Evolutionary conservation across 345 rosid species (phyloP).

Genomic region (Punica granatum): DNA sequence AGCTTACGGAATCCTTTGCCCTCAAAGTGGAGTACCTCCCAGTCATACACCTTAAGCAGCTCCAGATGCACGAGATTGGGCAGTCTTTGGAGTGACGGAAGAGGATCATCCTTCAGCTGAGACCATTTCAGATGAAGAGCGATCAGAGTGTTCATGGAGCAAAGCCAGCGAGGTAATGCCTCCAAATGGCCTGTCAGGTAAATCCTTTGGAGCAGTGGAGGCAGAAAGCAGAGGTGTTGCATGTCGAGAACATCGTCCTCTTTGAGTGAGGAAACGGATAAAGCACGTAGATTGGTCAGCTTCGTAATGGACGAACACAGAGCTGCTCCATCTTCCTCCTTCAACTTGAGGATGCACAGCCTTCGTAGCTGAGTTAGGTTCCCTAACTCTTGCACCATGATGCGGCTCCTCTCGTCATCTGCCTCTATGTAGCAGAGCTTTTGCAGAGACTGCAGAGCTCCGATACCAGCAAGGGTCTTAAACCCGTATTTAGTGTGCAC

Average conservation of each 20-base stretch:
- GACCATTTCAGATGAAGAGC: conserved; percentile 15
- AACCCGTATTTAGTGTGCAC: conserved; percentile 10
- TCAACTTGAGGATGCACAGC: conserved; percentile 21
- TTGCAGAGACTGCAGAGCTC: conserved; percentile 13
- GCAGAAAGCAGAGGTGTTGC: conserved; percentile 17
- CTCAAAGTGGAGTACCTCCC: conserved; percentile 13
- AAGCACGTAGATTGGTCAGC: conserved; percentile 11
- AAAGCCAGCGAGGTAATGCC: conserved; percentile 22
- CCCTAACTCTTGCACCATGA: conserved; percentile 15
- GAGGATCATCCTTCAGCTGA: conserved; percentile 19
- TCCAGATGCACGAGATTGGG: conserved; percentile 29
- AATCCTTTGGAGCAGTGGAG: conserved; percentile 23
- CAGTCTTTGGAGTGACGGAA: conserved; percentile 17
- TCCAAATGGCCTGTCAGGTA: conserved; percentile 25
- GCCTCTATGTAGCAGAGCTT: conserved; percentile 23
- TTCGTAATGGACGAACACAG: conserved; percentile 17
- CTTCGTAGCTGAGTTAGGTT: conserved; percentile 17
- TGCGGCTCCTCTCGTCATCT: not conserved
- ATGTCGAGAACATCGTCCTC: conserved; percentile 20
- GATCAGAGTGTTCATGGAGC: conserved; percentile 13
- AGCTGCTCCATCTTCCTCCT: conserved; percentile 13
- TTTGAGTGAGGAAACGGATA: conserved; percentile 7
- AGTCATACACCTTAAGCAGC: conserved; percentile 20
- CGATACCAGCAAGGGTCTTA: conserved; percentile 10
- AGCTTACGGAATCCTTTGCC: conserved; percentile 26